Percentiles rank a stretch among this genome's conserved stretches.
Conservation (phyloP, 495 filamentous ascomycete genomes). For the Penicillium nucicola region DNA sequence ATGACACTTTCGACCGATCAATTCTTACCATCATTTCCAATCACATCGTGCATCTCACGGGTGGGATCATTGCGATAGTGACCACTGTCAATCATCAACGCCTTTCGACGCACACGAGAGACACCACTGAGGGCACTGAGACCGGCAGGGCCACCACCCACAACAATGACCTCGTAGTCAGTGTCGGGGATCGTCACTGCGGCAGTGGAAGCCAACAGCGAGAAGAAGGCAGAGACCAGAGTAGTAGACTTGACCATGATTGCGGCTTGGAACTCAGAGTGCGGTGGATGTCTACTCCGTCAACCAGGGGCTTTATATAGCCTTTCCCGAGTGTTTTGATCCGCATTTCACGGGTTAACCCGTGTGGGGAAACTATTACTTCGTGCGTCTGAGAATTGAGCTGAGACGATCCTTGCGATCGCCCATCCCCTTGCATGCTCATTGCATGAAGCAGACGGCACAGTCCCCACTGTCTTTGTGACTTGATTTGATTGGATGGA, state of each 20-base stretch:
- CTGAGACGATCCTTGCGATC: too few relatives aligned
- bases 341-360: too few relatives aligned
- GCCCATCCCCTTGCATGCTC: too few relatives aligned
- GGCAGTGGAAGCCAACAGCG: conserved; percentile 11
- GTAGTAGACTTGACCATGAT: conserved; percentile 6
- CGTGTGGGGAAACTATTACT: too few relatives aligned
- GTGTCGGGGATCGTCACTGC: conserved; percentile 21
- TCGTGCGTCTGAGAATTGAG: too few relatives aligned
- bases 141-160: conserved; percentile 34
- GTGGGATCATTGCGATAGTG: conserved; percentile 55
- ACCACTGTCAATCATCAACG: conserved; percentile 52
- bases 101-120: conserved; percentile 49
- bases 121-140: conserved; percentile 51
- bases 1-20: not conserved
- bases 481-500: too few relatives aligned
- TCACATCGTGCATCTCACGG: conserved; percentile 56
- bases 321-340: too few relatives aligned
- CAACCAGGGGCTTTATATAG: too few relatives aligned
- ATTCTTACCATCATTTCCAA: conserved; percentile 52
- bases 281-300: too few relatives aligned
- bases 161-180: conserved; percentile 34
- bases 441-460: too few relatives aligned
- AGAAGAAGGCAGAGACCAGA: conserved; percentile 19
- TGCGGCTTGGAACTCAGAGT: not conserved
- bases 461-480: too few relatives aligned